Percentiles rank a stretch among this genome's conserved stretches.
These are phyloP conservation scores for Pichia sp. DNA, from an alignment of 1,139 yeast species.

Conservation along the genomic window DNA sequence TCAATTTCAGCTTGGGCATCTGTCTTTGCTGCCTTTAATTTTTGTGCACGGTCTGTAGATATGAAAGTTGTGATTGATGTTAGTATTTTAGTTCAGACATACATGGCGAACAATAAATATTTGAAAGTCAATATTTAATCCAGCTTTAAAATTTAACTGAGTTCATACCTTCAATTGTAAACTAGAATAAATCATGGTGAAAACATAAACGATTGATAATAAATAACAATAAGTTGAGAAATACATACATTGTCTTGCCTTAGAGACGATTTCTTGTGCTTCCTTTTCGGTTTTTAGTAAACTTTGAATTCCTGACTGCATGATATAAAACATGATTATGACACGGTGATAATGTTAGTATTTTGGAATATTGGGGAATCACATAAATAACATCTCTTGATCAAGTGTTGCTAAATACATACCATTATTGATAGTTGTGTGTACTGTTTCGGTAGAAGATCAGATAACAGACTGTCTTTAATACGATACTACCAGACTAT, in stretches of 20 bases:
- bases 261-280: constrained; percentile 90
- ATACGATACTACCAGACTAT: not conserved
- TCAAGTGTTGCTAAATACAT: not conserved
- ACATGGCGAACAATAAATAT: too few species aligned
- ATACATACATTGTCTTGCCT: constrained; percentile 67
- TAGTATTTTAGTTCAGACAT: too few species aligned
- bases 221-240: not conserved
- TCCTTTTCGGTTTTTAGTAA: constrained; percentile 72
- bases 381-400: not conserved
- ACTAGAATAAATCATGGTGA: not conserved
- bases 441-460: too few species aligned
- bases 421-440: not conserved
- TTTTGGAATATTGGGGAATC: not conserved
- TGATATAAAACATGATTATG: not conserved
- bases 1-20: constrained; percentile 90
- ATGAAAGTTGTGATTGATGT: too few species aligned
- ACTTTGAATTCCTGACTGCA: constrained; percentile 34
- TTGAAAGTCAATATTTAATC: too few species aligned
- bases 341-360: not conserved
- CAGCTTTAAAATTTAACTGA: too few species aligned
- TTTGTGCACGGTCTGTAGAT: constrained; percentile 62
- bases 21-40: constrained; percentile 87
- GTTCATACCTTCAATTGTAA: not conserved
- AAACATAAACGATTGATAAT: not conserved
- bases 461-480: not conserved